Base-by-base conservation (phyloP, 2,329 filamentous ascomycete genomes). In the Colletotrichum shisoi region DNA sequence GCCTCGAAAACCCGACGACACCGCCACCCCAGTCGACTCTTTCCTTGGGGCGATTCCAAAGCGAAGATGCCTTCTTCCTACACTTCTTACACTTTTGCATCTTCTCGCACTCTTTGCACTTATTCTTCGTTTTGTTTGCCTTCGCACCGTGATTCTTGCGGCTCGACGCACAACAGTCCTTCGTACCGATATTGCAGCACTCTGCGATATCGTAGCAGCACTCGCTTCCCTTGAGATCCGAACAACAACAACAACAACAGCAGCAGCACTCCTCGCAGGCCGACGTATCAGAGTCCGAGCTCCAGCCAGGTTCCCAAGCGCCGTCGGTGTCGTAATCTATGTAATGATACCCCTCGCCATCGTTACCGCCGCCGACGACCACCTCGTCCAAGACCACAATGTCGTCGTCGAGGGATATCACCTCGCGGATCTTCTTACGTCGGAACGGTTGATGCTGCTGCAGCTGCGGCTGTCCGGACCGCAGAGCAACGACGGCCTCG, bases 1-100 rank as follows among this genome's bases (percentile, higher is more conserved):
- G 63, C 44, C 67, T 57, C 15, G 40, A 54, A 19, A 69, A 19
- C 24, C 67, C 67, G 13, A 67, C 58, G 21, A 67, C 54, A 9
- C 31, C n/a, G 17, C 67, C 67, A 5, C 67, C 67, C 63, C 67
- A 69, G 1, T 63, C 54, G 13, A 48, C 37, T 5, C 39, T 12
- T 19, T 17, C 46, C 46, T 12, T 44, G 3, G 51, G 56, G 11
- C 15, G 31, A 11, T n/a, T 37, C 51, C 56, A 45, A 13, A 62
- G 54, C 19, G 31, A 37, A 52, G n/a, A 31, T 21, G 27, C 44
- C 19, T 21, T 40, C 64, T 52, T 68, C 56, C 12, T 39, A 13
- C 34, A 58, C 19, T 27, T 19, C 13, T 15, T 53, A 6, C 39
- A 42, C 13, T 57, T 53, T 27, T 44, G 42, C 17, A 21, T 49